Percentiles rank a stretch among this genome's conserved stretches.
These are phyloP conservation scores for Drechslerella stenobrocha DNA, from an alignment of 2,329 filamentous ascomycete genomes.

Conservation along the genomic window DNA sequence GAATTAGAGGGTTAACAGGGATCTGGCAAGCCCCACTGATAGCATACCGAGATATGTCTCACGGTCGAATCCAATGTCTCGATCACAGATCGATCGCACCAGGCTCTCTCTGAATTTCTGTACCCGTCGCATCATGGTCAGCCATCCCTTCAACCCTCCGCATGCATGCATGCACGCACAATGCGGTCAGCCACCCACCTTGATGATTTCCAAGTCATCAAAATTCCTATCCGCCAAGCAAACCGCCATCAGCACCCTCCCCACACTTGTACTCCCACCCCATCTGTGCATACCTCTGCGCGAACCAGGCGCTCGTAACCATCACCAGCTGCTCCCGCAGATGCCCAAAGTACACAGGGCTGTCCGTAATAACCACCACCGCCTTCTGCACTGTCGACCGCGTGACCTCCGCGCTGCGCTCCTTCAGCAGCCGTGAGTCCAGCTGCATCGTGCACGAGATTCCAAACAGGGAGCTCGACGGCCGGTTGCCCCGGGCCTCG, in stretches of 20 bases:
- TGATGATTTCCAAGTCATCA: constrained; percentile 83
- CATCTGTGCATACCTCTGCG: constrained; percentile 66
- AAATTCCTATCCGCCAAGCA: constrained; percentile 66
- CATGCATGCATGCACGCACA: no score
- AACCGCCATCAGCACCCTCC: constrained; percentile 20
- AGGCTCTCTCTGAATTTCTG: constrained; percentile 48
- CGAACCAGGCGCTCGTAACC: constrained; percentile 95
- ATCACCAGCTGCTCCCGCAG: constrained; percentile 85
- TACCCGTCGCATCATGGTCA: constrained; percentile 53
- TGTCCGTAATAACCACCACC: constrained; percentile 91
- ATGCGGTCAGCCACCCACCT: constrained; percentile 57
- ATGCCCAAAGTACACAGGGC: constrained; percentile 78
- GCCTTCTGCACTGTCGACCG: constrained; percentile 97
- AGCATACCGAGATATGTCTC: constrained; percentile 82
- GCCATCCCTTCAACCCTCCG: no score
- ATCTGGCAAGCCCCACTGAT: constrained; percentile 1
- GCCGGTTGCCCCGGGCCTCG: constrained; percentile 58
- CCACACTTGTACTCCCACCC: constrained; percentile 16
- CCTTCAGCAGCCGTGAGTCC: constrained; percentile 74
- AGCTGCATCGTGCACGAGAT: constrained; percentile 94
- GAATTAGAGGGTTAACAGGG: constrained; percentile 46
- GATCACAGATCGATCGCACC: constrained; percentile 44
- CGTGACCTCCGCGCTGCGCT: constrained; percentile 86
- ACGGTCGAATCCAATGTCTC: constrained; percentile 58
- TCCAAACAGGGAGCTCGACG: constrained; percentile 84